phyloP scores from a whole-genome alignment of 768 basidiomycete species.

The Mycena epipterygia region DNA sequence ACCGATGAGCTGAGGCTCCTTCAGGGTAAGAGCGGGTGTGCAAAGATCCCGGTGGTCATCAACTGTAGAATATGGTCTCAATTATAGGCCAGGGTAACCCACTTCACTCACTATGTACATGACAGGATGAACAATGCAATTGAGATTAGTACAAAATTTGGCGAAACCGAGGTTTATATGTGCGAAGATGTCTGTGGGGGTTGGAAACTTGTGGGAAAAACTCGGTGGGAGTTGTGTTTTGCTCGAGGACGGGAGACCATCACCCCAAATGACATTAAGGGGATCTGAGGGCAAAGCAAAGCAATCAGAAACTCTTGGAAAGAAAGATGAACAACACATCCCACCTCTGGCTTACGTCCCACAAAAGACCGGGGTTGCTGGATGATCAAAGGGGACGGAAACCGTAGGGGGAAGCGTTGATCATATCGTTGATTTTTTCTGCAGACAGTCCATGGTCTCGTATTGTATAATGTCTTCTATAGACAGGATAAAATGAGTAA shows the following conservation, averaged over 20 bases:
- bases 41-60: not conserved
- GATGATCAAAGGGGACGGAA: conserved; percentile 40
- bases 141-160: conserved; percentile 23
- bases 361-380: conserved; percentile 55
- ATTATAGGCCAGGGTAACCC: not conserved
- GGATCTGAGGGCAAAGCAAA: not conserved
- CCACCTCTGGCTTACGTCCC: conserved; percentile 44
- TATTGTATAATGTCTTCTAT: conserved; percentile 64
- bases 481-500: not conserved
- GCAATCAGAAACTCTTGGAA: not conserved
- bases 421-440: conserved; percentile 52
- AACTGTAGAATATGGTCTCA: not conserved
- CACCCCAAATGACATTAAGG: conserved; percentile 16
- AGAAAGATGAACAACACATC: not conserved
- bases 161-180: not conserved
- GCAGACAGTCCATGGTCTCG: conserved; percentile 54
- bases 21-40: conserved; percentile 10
- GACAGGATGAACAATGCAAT: conserved; percentile 4
- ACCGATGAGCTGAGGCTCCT: conserved; percentile 35
- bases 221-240: not conserved
- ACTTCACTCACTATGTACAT: conserved; percentile 1
- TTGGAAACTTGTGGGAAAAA: not conserved
- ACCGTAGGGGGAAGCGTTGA: conserved; percentile 31
- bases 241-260: not conserved
- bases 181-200: not conserved